Conservation (phyloP, 2,329 filamentous ascomycete genomes). For the Fusarium caatingaense region DNA sequence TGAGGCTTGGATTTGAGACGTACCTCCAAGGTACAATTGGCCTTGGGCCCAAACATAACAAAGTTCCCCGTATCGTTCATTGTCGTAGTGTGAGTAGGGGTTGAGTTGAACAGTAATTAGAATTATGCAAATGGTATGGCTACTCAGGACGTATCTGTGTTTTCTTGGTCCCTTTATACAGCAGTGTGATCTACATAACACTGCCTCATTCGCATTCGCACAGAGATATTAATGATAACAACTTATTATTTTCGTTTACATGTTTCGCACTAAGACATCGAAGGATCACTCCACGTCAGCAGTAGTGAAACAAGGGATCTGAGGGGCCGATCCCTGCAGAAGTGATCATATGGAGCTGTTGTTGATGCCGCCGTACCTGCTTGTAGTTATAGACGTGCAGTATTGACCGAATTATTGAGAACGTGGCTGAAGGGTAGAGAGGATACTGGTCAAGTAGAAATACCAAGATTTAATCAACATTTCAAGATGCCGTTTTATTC, state of each 20-base stretch:
- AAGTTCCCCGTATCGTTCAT: slow-evolving; percentile 1
- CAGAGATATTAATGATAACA: no score
- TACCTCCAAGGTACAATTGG: slow-evolving; percentile 35
- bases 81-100: not conserved
- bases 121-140: not conserved
- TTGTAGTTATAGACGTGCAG: not conserved
- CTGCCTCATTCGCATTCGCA: slow-evolving; percentile 15
- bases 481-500: no score
- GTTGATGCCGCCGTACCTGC: not conserved
- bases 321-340: not conserved
- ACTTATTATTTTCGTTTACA: not conserved
- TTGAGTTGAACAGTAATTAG: not conserved
- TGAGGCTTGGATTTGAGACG: not conserved
- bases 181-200: not conserved
- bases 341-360: not conserved
- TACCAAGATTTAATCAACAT: not conserved
- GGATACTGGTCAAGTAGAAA: not conserved
- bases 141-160: not conserved
- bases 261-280: not conserved
- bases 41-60: slow-evolving; percentile 27
- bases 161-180: not conserved
- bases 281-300: not conserved
- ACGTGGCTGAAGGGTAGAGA: not conserved
- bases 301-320: not conserved
- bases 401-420: not conserved